Evolutionary conservation across 2,329 filamentous ascomycete genomes (phyloP).

Genomic region (Neonectria ditissima): DNA sequence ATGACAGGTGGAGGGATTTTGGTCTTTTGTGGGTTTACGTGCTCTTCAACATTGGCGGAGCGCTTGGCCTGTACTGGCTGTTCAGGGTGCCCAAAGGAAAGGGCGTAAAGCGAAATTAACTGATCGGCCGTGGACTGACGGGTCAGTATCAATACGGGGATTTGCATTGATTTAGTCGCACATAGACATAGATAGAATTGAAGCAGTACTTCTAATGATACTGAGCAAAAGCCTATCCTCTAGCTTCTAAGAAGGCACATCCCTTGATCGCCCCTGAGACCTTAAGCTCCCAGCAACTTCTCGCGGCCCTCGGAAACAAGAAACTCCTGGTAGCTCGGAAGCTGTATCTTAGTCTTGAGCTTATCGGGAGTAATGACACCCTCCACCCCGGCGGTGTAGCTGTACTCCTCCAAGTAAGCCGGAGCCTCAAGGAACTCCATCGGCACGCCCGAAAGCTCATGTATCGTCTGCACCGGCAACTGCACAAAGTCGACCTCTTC

Average conservation of each 20-base stretch:
- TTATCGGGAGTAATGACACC: slow-evolving; percentile 53
- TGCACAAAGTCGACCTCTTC: slow-evolving; percentile 49
- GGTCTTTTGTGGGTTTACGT: slow-evolving; percentile 66
- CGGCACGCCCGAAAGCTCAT: slow-evolving; percentile 48
- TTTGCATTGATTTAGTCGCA: background rate
- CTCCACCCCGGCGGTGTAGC: slow-evolving; percentile 55
- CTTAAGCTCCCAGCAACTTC: background rate
- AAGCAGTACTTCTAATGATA: background rate
- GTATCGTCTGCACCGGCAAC: slow-evolving; percentile 49
- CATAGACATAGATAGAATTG: background rate
- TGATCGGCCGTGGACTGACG: too few relatives aligned
- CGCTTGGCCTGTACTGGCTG: slow-evolving; percentile 62
- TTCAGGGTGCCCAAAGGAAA: slow-evolving; percentile 48
- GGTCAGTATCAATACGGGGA: too few relatives aligned
- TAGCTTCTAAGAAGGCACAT: background rate
- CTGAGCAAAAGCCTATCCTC: background rate
- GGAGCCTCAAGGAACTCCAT: slow-evolving; percentile 53
- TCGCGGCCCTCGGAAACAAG: slow-evolving; percentile 36
- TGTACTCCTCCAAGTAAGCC: slow-evolving; percentile 52
- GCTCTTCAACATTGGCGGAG: slow-evolving; percentile 60
- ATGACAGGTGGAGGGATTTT: slow-evolving; percentile 66
- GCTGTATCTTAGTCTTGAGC: slow-evolving; percentile 50
- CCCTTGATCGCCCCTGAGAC: background rate
- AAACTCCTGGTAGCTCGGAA: slow-evolving; percentile 48
- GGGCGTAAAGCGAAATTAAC: slow-evolving; percentile 35